Evolutionary conservation across 192 early-diverging fungal species (phyloP).

Genomic region (Coemansia sp.): DNA sequence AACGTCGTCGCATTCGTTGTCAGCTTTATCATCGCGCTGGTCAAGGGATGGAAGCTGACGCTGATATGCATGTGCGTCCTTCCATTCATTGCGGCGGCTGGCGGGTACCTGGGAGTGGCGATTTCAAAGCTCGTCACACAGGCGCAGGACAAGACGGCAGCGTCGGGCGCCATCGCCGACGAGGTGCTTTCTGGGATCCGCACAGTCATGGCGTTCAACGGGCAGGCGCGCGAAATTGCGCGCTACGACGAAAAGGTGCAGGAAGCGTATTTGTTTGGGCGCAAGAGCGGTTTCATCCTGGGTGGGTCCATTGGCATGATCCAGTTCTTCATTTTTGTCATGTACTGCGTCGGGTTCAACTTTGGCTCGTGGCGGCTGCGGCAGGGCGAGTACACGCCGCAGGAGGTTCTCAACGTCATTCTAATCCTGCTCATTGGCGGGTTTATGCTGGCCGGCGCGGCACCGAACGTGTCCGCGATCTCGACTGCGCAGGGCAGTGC

Average conservation of each 20-base stretch:
- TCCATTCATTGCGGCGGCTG: conserved; percentile 60
- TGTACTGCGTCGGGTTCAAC: conserved; percentile 77
- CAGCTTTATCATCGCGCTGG: conserved; percentile 77
- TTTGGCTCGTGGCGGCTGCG: conserved; percentile 65
- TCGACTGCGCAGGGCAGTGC: conserved; percentile 75
- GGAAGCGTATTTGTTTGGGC: conserved; percentile 60
- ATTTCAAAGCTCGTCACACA: conserved; percentile 37
- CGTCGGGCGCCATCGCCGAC: conserved; percentile 79
- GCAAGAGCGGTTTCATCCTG: conserved; percentile 57
- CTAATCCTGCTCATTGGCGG: conserved; percentile 83
- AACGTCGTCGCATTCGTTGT: conserved; percentile 65
- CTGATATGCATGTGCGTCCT: conserved; percentile 74
- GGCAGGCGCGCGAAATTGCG: conserved; percentile 64
- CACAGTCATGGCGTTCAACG: conserved; percentile 80
- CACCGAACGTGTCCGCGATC: conserved; percentile 69
- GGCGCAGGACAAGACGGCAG: conserved; percentile 69
- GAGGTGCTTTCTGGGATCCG: conserved; percentile 78
- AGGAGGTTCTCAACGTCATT: conserved; percentile 73
- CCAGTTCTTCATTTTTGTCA: conserved; percentile 69
- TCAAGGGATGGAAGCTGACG: conserved; percentile 75
- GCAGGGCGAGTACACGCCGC: conserved; percentile 34
- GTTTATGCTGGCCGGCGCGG: conserved; percentile 62
- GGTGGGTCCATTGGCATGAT: conserved; percentile 69
- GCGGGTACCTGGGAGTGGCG: conserved; percentile 55
- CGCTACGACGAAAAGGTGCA: conserved; percentile 65